A percentile compares a stretch with the other conserved stretches of the same genome.
These are phyloP conservation scores for Rusavskia elegans DNA, from an alignment of 495 filamentous ascomycete genomes.

Conservation along the genomic window DNA sequence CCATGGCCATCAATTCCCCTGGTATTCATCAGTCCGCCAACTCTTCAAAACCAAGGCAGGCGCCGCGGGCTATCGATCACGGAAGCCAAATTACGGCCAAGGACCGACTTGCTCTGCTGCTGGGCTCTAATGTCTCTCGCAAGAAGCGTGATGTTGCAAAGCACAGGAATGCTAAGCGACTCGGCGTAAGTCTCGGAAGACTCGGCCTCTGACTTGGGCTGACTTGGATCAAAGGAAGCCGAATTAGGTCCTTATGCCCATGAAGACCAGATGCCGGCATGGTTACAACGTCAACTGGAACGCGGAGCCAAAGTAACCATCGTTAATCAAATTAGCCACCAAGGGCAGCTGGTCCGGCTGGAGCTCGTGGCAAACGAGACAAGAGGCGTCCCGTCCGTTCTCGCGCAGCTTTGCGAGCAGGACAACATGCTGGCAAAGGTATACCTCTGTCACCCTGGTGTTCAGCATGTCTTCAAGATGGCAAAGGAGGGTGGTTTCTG, in stretches of 20 bases:
- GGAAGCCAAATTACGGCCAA: background rate
- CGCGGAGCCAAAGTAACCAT: constrained; percentile 41
- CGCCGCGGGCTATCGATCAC: background rate
- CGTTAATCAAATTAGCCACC: constrained; percentile 34
- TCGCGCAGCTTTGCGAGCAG: constrained; percentile 54
- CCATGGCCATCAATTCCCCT: background rate
- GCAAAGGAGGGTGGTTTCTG: constrained; percentile 78
- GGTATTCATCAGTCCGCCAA: background rate
- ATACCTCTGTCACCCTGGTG: constrained; percentile 63
- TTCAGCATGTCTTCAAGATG: constrained; percentile 71
- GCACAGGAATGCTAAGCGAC: constrained; percentile 11
- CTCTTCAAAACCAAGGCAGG: background rate
- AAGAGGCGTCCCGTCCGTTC: constrained; percentile 52
- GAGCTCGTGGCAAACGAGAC: constrained; percentile 44
- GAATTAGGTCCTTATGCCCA: constrained; percentile 78
- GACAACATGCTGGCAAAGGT: constrained; percentile 48
- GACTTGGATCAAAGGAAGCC: constrained; percentile 28
- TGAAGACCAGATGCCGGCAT: constrained; percentile 76
- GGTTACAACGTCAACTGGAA: constrained; percentile 55
- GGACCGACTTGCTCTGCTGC: constrained; percentile 3
- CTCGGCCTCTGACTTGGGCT: constrained; percentile 9
- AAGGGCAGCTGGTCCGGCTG: constrained; percentile 30
- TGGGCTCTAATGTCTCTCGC: background rate
- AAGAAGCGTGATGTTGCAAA: background rate
- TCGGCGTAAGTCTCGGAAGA: constrained; percentile 24